Base-by-base conservation (phyloP, 345 rosid species). In the Reutealis trisperma region DNA sequence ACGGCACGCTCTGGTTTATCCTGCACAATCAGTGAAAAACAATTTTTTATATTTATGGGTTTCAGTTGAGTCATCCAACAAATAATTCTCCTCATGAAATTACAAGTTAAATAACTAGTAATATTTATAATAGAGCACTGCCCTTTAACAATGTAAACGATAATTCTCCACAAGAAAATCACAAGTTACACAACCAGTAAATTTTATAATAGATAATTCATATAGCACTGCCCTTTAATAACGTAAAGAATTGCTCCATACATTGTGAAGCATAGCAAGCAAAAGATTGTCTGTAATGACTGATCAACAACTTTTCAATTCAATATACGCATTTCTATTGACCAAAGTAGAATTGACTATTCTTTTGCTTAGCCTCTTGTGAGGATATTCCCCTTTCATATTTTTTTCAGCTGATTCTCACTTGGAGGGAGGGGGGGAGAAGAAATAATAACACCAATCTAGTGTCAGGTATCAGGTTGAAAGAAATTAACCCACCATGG, bases 1-100 rank as follows among this genome's bases (percentile, higher is more conserved):
- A 90, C 55, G 65, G 93, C 98, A 66, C 92, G 92, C 75, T 93
- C 96, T 62, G 91, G 97, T 86, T 86, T 88, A 81, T 88, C 87
- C 98, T 93, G 93, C 78, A 83, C 67, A 44, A 70, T 74, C 49
- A 55, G 75, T 41, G 55, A 41, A 66, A 18, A 16, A 57, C 60
- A 74, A 63, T 69, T 67, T 71, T 70, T 30, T 64, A 22, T 32
- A 51, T 34, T 49, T 37, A n/a, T 44, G 11, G 49, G 16, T 25
- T 8, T 73, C 45, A 58, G 49, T 8, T 27, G 2, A 15, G 55
- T 45, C 47, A 67, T 37, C 44, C 32, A 68, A 54, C 15, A 57
- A 75, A 60, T 1, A 30, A 47, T 49, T 57, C 57, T 42, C 6
- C 30, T 27, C 11, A 78, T 2, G 22, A 79, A 67, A 73, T 49